Evolutionary conservation across 345 rosid genomes (phyloP).

Genomic region (Brassica nigra): DNA sequence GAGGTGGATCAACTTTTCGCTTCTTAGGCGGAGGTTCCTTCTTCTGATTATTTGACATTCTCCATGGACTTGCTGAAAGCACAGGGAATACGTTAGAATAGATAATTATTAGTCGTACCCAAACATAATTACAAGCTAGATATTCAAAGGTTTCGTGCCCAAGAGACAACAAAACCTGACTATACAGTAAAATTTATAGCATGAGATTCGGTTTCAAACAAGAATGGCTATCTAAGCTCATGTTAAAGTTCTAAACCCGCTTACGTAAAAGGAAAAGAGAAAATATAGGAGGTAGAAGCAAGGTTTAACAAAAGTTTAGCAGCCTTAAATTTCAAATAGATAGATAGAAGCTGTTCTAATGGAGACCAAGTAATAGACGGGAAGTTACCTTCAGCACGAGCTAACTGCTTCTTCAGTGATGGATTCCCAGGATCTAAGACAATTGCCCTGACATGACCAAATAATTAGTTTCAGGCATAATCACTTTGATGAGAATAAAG

Average conservation of each 20-base stretch:
- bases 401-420: constrained; percentile 70
- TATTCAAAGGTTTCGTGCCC: constrained; percentile 16
- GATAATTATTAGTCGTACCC: constrained; percentile 7
- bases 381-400: constrained; percentile 77
- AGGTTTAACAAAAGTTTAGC: constrained; percentile 20
- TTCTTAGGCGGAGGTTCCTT: constrained; percentile 80
- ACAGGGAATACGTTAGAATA: constrained; percentile 23
- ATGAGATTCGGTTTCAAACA: constrained; percentile 28
- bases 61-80: constrained; percentile 77
- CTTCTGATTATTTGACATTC: constrained; percentile 57
- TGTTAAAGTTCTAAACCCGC: constrained; percentile 11
- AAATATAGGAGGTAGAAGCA: constrained; percentile 12
- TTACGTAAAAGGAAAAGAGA: constrained; percentile 13
- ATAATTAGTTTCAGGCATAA: constrained; percentile 23
- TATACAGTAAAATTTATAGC: constrained; percentile 22
- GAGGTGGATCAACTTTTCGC: constrained; percentile 76
- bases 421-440: constrained; percentile 86
- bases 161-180: constrained; percentile 22
- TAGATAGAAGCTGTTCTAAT: constrained; percentile 7
- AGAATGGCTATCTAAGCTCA: background rate
- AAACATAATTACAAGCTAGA: constrained; percentile 8
- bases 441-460: constrained; percentile 67
- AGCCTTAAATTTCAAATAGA: constrained; percentile 6
- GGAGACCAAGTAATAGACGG: background rate
- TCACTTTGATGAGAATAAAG: constrained; percentile 15